phyloP scores from a whole-genome alignment of 2,329 filamentous ascomycete species.

The Neopestalotiopsis rosae region DNA sequence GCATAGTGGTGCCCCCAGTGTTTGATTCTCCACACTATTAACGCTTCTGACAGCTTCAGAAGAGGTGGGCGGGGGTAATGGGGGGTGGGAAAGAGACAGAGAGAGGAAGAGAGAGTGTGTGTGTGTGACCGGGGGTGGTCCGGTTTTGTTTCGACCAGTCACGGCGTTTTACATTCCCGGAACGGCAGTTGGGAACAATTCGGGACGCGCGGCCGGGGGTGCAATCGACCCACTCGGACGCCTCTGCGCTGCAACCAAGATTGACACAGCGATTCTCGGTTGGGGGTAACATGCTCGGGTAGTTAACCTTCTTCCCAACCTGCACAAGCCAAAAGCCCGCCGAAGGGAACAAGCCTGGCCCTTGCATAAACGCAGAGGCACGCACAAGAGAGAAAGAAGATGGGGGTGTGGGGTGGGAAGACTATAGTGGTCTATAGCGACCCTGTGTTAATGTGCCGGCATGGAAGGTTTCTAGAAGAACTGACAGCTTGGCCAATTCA shows the following conservation, averaged over 20 bases:
- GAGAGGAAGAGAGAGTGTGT: not conserved
- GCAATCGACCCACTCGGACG: not conserved
- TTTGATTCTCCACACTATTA: conserved; percentile 1
- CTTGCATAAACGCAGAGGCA: conserved; percentile 4
- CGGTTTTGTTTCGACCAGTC: conserved; percentile 3
- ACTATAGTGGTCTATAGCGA: conserved; percentile 4
- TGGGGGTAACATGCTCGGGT: conserved; percentile 10
- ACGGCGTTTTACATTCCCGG: not conserved
- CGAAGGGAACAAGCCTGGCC: not conserved
- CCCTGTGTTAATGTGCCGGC: conserved; percentile 9
- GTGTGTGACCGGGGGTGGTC: not conserved
- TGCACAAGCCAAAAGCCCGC: not conserved
- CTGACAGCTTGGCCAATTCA: not conserved
- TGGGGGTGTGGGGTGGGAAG: conserved; percentile 3
- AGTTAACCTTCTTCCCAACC: conserved; percentile 7
- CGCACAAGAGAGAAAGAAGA: not conserved
- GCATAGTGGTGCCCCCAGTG: not conserved
- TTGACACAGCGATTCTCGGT: not conserved
- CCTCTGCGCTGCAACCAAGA: conserved; percentile 11
- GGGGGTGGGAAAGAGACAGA: not conserved
- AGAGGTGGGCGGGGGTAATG: not conserved
- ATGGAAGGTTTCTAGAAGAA: conserved; percentile 17
- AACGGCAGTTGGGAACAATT: conserved; percentile 16
- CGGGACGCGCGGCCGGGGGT: conserved; percentile 6
- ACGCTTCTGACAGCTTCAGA: conserved; percentile 12